A percentile compares a stretch with the other conserved stretches of the same genome.
Evolutionary conservation across 2,329 filamentous ascomycete species (phyloP).

Genomic region (Nigrograna mackinnonii): DNA sequence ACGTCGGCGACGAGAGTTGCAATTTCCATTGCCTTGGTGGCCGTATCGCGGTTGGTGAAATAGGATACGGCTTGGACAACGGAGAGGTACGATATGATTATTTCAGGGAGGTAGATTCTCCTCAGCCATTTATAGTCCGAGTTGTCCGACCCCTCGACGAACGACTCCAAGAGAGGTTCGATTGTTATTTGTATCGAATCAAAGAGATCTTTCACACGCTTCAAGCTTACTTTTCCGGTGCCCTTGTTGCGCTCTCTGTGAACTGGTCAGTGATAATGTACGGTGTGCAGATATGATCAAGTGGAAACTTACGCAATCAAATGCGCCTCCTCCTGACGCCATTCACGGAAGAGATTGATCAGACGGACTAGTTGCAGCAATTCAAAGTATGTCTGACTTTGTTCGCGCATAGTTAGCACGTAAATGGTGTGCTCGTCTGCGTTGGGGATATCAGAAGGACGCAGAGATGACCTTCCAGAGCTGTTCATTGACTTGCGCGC

Average conservation of each 20-base stretch:
- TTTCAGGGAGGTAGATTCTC: conserved; percentile 80
- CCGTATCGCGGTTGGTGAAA: conserved; percentile 72
- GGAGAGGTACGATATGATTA: conserved; percentile 80
- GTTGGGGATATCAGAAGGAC: conserved; percentile 21
- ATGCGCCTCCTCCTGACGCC: conserved; percentile 46
- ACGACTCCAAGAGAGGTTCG: conserved; percentile 30
- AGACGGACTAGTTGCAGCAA: conserved; percentile 47
- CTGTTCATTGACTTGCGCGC: conserved; percentile 19
- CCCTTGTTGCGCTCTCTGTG: conserved; percentile 14
- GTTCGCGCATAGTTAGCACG: conserved; percentile 23
- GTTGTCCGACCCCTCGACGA: conserved; percentile 1
- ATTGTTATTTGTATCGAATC: conserved; percentile 44
- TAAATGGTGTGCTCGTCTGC: conserved; percentile 20
- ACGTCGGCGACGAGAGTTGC: conserved; percentile 68
- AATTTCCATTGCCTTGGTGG: conserved; percentile 86
- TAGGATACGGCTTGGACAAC: conserved; percentile 80
- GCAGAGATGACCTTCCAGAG: conserved; percentile 18
- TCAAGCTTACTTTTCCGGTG: conserved; percentile 23
- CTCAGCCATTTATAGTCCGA: conserved; percentile 67
- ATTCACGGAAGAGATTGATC: conserved; percentile 47
- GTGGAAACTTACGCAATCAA: conserved; percentile 34
- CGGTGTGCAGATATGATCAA: no score
- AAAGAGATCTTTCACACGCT: conserved; percentile 42
- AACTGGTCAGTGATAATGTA: no score
- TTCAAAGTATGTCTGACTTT: conserved; percentile 44